A percentile compares a stretch with the other conserved stretches of the same genome.
These are phyloP conservation scores for Aspergillus felis DNA, from an alignment of 2,329 filamentous ascomycete species.

Conservation along the genomic window DNA sequence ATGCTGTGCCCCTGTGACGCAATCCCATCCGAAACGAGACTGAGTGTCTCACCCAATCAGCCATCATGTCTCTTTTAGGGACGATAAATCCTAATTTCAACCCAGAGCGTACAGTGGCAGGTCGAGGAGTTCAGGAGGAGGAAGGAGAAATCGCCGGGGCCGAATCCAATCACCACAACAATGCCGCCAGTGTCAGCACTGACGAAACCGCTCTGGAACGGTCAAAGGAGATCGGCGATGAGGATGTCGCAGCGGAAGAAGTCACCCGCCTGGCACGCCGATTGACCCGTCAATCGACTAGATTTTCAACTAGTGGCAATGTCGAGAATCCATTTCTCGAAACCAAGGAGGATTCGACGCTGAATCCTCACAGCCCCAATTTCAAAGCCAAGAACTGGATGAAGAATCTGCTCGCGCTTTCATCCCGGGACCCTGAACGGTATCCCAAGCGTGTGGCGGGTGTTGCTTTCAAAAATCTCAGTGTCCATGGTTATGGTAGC, in stretches of 20 bases:
- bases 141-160: constrained; percentile 3
- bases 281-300: constrained; percentile 35
- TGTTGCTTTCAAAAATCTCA: constrained; percentile 64
- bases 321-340: constrained; percentile 36
- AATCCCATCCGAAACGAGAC: constrained; percentile 9
- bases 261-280: constrained; percentile 32
- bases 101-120: constrained; percentile 13
- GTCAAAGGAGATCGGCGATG: constrained; percentile 17
- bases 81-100: constrained; percentile 29
- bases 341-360: constrained; percentile 26
- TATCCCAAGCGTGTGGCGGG: constrained; percentile 57
- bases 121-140: constrained; percentile 9
- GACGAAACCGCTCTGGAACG: constrained; percentile 26
- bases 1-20: neutral
- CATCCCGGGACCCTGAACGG: constrained; percentile 49
- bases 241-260: constrained; percentile 24
- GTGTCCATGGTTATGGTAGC: constrained; percentile 63
- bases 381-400: constrained; percentile 48
- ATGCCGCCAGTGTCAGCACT: constrained; percentile 23
- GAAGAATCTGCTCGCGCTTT: constrained; percentile 44
- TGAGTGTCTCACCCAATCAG: constrained; percentile 8
- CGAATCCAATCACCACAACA: constrained; percentile 17
- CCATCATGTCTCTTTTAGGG: constrained; percentile 33
- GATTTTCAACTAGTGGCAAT: constrained; percentile 19
- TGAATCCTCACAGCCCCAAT: constrained; percentile 44